phyloP scores from a whole-genome alignment of 2,329 filamentous ascomycete genomes.

The Epichloe sylvatica region DNA sequence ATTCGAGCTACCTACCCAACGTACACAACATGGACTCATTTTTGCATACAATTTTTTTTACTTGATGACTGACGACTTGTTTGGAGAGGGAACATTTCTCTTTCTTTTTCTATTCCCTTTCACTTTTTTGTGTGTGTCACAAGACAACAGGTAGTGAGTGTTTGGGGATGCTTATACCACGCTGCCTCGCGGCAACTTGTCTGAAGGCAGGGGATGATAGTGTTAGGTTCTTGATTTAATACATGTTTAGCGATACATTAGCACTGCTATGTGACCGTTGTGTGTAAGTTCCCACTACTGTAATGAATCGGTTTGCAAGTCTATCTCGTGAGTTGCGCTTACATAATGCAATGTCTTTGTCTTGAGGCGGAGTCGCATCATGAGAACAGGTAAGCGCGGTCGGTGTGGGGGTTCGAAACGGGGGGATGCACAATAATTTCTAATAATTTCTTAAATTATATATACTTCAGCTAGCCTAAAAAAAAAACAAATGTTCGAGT shows the following conservation, averaged over 20 bases:
- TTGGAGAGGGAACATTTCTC: neutral
- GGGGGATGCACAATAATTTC: neutral
- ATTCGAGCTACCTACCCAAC: neutral
- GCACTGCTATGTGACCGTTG: neutral
- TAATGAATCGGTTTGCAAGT: no score
- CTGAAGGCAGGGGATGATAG: conserved; percentile 8
- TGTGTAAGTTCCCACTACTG: no score
- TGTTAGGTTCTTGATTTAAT: conserved; percentile 8
- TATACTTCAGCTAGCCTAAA: no score
- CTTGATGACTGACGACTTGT: conserved; percentile 8
- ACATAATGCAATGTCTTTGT: no score
- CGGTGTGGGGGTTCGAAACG: neutral
- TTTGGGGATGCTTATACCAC: conserved; percentile 21
- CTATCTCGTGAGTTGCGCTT: no score
- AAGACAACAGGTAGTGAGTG: neutral
- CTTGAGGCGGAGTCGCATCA: no score
- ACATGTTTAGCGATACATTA: neutral
- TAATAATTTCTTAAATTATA: no score
- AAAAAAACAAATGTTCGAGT: no score
- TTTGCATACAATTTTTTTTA: conserved; percentile 6
- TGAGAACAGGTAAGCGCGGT: no score
- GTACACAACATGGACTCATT: neutral
- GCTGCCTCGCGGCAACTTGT: conserved; percentile 35
- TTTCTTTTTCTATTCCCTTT: neutral
- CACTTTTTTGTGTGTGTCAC: neutral